phyloP scores from a whole-genome alignment of 140 eudicot genomes.

The Ambrosia hybrid region DNA sequence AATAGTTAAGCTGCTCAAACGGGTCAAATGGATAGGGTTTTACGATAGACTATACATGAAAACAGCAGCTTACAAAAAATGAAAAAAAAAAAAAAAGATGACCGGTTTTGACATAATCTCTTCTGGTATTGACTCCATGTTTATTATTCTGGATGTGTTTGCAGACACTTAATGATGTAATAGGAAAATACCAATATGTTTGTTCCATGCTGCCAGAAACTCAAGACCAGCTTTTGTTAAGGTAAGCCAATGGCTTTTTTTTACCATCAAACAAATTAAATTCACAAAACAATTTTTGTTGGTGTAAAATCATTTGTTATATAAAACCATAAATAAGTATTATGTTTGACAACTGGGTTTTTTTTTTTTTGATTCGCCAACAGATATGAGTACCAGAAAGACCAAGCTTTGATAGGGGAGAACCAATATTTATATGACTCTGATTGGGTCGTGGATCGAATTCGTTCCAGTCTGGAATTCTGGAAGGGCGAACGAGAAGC shows the following conservation, averaged over 20 bases:
- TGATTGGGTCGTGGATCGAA: slow-evolving; percentile 48
- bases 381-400: slow-evolving; percentile 78
- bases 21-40: too few species aligned
- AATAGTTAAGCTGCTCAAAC: too few species aligned
- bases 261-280: not conserved
- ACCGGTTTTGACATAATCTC: too few species aligned
- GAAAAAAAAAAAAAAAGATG: too few species aligned
- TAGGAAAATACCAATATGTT: slow-evolving; percentile 44
- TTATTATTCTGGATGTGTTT: slow-evolving; percentile 20
- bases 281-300: too few species aligned
- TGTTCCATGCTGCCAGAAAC: slow-evolving; percentile 63
- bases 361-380: not conserved
- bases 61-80: not conserved
- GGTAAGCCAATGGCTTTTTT: slow-evolving; percentile 37
- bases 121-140: not conserved
- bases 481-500: slow-evolving; percentile 84
- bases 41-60: not conserved
- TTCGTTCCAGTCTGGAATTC: slow-evolving; percentile 61
- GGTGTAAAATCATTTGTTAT: not conserved
- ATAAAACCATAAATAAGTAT: too few species aligned
- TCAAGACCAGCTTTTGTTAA: slow-evolving; percentile 69
- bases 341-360: not conserved
- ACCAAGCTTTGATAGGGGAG: slow-evolving; percentile 69
- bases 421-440: slow-evolving; percentile 49
- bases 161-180: slow-evolving; percentile 72